A percentile compares a stretch with the other conserved stretches of the same genome.
These are phyloP conservation scores for Fusarium sp. DNA, from an alignment of 2,329 filamentous ascomycete genomes.

Conservation along the genomic window DNA sequence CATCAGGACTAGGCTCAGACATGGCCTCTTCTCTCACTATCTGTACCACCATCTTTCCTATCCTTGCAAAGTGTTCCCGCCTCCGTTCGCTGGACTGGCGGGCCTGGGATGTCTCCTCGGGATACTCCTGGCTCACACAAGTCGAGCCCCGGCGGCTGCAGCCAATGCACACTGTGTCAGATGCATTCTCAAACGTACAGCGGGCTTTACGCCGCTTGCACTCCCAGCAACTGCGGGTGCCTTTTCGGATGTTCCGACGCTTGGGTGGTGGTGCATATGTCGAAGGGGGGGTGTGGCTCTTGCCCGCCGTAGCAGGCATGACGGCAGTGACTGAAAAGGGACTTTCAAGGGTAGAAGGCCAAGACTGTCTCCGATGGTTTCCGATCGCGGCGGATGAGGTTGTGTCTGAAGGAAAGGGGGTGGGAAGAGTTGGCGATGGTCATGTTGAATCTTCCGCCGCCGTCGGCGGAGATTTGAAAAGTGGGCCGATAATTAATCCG, in stretches of 20 bases:
- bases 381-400: not conserved
- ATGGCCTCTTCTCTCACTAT: slow-evolving; percentile 18
- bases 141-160: slow-evolving; percentile 8
- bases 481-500: not conserved
- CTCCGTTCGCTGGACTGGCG: not conserved
- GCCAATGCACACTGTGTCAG: slow-evolving; percentile 4
- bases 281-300: not conserved
- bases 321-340: not conserved
- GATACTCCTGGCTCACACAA: slow-evolving; percentile 17
- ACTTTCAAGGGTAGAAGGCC: not conserved
- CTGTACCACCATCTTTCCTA: slow-evolving; percentile 11
- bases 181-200: slow-evolving; percentile 6
- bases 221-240: slow-evolving; percentile 27
- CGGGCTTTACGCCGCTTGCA: slow-evolving; percentile 23
- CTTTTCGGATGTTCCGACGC: slow-evolving; percentile 24
- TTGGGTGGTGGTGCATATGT: not conserved
- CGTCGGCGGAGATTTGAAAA: not conserved
- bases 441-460: not conserved
- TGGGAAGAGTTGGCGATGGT: not conserved
- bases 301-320: not conserved
- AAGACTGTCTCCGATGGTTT: not conserved
- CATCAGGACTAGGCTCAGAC: slow-evolving; percentile 32
- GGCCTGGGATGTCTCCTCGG: slow-evolving; percentile 6
- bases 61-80: not conserved
- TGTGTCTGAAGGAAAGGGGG: not conserved